These are phyloP conservation scores for Lachnellula hyalina DNA, from an alignment of 2,329 filamentous ascomycete species.

Conservation along the genomic window DNA sequence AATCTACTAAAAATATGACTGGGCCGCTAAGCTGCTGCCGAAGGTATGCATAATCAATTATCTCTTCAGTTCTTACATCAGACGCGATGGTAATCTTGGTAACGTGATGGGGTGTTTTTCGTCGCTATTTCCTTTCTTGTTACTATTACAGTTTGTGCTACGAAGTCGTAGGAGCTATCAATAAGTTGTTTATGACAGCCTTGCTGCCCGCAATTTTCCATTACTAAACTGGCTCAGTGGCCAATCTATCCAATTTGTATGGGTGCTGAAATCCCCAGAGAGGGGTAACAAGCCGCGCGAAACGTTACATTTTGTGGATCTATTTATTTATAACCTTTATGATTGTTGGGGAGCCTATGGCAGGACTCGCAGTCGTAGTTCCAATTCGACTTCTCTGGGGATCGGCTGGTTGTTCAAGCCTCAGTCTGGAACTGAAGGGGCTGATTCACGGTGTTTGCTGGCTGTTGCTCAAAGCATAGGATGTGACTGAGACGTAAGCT, in stretches of 20 bases:
- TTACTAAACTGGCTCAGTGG: background rate
- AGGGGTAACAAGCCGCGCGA: background rate
- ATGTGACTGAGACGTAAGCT: no score
- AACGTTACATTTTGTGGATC: background rate
- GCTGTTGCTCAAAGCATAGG: no score
- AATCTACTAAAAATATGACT: background rate
- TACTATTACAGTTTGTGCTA: no score
- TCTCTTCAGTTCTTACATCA: no score
- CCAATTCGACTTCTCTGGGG: background rate
- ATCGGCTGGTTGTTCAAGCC: no score
- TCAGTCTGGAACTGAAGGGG: no score
- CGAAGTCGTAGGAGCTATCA: no score
- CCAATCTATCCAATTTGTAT: background rate
- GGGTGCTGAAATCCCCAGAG: background rate
- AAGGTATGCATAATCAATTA: background rate
- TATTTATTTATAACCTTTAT: background rate
- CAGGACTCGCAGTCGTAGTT: background rate
- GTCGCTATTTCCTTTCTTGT: no score
- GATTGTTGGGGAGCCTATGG: background rate
- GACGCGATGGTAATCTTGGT: no score
- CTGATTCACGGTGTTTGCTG: background rate
- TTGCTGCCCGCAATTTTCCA: background rate
- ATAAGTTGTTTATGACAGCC: no score
- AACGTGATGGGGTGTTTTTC: no score
- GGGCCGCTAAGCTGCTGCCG: background rate